phyloP scores from a whole-genome alignment of 768 basidiomycete species.

The Chlorophyllum brunneum region DNA sequence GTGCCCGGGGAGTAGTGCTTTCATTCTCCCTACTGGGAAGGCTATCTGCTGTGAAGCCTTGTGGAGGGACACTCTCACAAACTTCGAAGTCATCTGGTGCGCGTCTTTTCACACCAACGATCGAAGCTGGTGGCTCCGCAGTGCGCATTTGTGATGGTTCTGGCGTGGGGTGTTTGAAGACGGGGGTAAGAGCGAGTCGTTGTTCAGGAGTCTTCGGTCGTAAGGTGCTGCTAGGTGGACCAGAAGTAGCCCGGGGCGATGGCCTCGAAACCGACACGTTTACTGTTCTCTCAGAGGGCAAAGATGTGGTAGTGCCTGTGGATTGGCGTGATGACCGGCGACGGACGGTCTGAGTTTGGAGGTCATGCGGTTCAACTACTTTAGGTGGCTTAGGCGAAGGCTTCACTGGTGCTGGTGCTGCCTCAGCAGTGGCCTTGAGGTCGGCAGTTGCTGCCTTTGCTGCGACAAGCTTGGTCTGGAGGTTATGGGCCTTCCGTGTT shows the following conservation, averaged over 20 bases:
- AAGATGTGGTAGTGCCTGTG: conserved; percentile 16
- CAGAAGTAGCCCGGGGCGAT: conserved; percentile 35
- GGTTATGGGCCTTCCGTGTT: conserved; percentile 65
- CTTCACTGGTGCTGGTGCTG: conserved; percentile 6
- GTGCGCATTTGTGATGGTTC: conserved; percentile 30
- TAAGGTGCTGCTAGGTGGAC: conserved; percentile 31
- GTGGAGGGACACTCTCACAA: conserved; percentile 51
- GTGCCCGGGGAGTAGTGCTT: conserved; percentile 54
- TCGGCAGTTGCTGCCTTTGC: conserved; percentile 35
- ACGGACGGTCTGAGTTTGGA: conserved; percentile 16
- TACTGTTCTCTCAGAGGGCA: conserved; percentile 15
- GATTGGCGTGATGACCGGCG: conserved; percentile 25
- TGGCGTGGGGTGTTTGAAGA: conserved; percentile 53
- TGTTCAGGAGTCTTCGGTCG: conserved; percentile 55
- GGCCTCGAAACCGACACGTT: conserved; percentile 18
- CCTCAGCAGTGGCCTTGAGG: background rate
- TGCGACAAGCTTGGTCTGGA: conserved; percentile 63
- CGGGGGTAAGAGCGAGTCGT: conserved; percentile 30
- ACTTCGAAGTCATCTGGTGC: conserved; percentile 76
- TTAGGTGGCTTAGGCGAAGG: conserved; percentile 13
- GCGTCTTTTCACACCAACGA: conserved; percentile 66
- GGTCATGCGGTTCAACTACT: conserved; percentile 5
- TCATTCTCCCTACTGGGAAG: conserved; percentile 38
- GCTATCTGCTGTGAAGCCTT: conserved; percentile 60
- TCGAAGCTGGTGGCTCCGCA: conserved; percentile 29